A percentile compares a stretch with the other conserved stretches of the same genome.
These are phyloP conservation scores for Starmera quercuum DNA, from an alignment of 805 yeast genomes.

Conservation along the genomic window DNA sequence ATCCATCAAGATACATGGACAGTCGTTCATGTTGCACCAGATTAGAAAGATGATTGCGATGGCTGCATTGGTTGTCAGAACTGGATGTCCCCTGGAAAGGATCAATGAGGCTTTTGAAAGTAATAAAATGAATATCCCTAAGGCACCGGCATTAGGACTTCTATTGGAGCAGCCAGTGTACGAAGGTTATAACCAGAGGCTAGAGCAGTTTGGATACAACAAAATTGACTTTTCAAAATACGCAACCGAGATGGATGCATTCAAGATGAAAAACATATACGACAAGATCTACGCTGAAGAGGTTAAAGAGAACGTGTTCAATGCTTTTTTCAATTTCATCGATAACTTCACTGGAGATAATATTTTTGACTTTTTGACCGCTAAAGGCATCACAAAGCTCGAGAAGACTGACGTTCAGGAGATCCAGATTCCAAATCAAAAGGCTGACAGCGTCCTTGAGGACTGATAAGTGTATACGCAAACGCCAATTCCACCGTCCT, in stretches of 20 bases:
- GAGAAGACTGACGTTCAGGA: constrained; percentile 12
- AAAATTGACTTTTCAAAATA: constrained; percentile 61
- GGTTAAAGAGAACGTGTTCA: constrained; percentile 76
- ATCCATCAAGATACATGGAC: constrained; percentile 94
- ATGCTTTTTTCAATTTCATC: constrained; percentile 85
- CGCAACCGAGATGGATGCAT: constrained; percentile 66
- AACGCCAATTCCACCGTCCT: too few species aligned
- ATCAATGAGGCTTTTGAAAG: constrained; percentile 71
- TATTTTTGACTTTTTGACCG: constrained; percentile 34
- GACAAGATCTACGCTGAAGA: constrained; percentile 92
- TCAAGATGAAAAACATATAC: constrained; percentile 83
- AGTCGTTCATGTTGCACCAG: constrained; percentile 96
- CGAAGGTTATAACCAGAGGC: constrained; percentile 69
- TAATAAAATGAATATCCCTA: constrained; percentile 81
- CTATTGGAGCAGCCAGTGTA: constrained; percentile 88
- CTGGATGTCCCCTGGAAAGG: constrained; percentile 75
- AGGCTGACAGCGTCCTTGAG: constrained; percentile 4
- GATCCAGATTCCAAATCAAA: constrained; percentile 15
- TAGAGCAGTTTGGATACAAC: constrained; percentile 71
- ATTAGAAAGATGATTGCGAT: constrained; percentile 96
- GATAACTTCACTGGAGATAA: constrained; percentile 69
- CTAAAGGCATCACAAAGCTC: constrained; percentile 28
- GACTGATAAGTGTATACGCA: constrained; percentile 1
- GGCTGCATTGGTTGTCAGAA: constrained; percentile 80
- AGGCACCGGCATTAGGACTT: constrained; percentile 94